Percentiles rank a stretch among this genome's conserved stretches.
phyloP scores from a whole-genome alignment of 177 flowering plant genomes.

The Vitis hybrid region DNA sequence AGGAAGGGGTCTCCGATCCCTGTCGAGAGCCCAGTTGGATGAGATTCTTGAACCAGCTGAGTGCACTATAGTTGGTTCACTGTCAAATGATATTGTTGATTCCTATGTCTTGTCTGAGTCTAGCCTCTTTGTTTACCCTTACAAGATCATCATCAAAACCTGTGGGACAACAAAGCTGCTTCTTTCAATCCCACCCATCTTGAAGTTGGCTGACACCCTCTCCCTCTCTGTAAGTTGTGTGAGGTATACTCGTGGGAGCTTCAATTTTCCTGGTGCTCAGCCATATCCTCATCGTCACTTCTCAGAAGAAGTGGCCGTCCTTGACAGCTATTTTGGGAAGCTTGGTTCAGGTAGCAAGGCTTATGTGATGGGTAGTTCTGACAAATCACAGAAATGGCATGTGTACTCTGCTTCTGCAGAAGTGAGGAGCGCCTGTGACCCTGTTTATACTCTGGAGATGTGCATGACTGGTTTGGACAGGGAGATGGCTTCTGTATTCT shows the following conservation, averaged over 20 bases:
- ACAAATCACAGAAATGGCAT: conserved; percentile 28
- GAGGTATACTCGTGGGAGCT: conserved; percentile 38
- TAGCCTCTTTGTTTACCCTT: conserved; percentile 38
- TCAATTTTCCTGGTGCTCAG: conserved; percentile 40
- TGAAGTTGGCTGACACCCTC: conserved; percentile 28
- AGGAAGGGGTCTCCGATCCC: conserved; percentile 26
- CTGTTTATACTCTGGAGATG: conserved; percentile 37
- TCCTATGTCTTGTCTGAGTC: conserved; percentile 43
- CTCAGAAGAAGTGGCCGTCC: conserved; percentile 37
- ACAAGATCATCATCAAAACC: conserved; percentile 41
- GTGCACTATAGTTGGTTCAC: conserved; percentile 36
- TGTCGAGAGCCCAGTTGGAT: conserved; percentile 26
- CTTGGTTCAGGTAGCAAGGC: conserved; percentile 29
- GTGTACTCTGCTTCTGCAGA: conserved; percentile 37
- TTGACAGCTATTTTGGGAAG: conserved; percentile 31
- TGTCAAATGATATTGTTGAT: conserved; percentile 32
- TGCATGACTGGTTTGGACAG: conserved; percentile 40
- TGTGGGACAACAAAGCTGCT: conserved; percentile 42
- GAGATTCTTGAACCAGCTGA: conserved; percentile 34
- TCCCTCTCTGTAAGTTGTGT: conserved; percentile 32
- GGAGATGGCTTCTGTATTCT: conserved; percentile 31
- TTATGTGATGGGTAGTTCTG: conserved; percentile 24
- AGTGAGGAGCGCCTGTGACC: not conserved
- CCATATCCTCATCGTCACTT: conserved; percentile 37
- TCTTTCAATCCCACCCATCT: conserved; percentile 30